Base-by-base conservation (phyloP, 2,329 filamentous ascomycete species). In the Monosporascus sp. region DNA sequence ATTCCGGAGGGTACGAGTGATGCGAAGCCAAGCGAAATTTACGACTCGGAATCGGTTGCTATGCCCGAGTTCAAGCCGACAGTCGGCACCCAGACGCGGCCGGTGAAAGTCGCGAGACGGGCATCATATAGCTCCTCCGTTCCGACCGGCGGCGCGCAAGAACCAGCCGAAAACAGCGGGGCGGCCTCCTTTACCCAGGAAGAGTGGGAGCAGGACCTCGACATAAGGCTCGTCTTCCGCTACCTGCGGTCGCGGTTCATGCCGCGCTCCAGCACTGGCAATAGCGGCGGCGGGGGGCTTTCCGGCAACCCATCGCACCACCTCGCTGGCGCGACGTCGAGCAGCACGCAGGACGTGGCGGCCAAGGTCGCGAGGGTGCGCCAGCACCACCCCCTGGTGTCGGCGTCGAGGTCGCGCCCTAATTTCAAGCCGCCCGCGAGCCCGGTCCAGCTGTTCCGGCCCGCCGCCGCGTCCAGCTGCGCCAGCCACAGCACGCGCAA, bases 191-290 rank as follows among this genome's bases (percentile, higher is more conserved):
- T 84, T 57, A 82, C 80, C 1, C 78, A 89, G 62, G 89, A 94
- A 37, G 94, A 96, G 66, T 99, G 94, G 94, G 92, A 97, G 71
- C 86, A 87, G 55, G 89, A 96, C 51, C 80, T 97, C 5, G 92
- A 97, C 65, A 83, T 97, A 59, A 89, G 88, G 66, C 88, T 96
- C 68, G 89, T 97, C 36, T 97, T 97, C 74, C 85, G 86, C 48
- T 97, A 94, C 66, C 79, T 96, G 31, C 83, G 86, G 54, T 88
- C 83, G 18, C 85, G 89, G 54, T 93, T 96, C 69, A 77, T 83
- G 54, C 75, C 81, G 17, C 73, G 75, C 7, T 67, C 76, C 20
- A 68, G 70, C 51, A 70, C 74, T 56, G 70, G 65, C 60, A 70
- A 76, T 20, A 44, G 41, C 20, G 41, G 41, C 20, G 20, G 7